Evolutionary conservation across 805 yeast species (phyloP), one percentile per base, ranked within the genome.

Genomic region (Candida adriatica): DNA sequence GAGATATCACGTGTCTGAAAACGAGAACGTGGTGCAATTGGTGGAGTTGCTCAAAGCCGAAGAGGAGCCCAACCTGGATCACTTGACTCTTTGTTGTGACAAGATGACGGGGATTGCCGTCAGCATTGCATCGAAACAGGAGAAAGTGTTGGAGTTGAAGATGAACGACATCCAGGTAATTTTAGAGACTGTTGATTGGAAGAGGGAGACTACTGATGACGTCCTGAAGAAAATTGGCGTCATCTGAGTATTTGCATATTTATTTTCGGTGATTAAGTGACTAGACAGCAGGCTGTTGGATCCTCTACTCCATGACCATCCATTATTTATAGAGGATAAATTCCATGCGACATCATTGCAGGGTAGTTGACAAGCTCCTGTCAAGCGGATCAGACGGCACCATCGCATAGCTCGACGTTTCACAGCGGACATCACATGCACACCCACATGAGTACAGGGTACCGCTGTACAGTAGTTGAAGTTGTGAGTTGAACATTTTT

Each of bases 141-240:
- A 26, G n/a, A 22, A 20, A 6, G 32, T 32, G 5, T 11, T 32
- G 14, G 37, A 33, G 13, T 27, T 32, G 29, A 42, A 32, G 16
- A 27, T 42, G 37, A 38, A 39, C 31, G 53, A 49, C 20, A 47
- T 49, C 16, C 51, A 49, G 26, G 31, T 45, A 8, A 56, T 55
- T 18, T 32, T 55, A 24, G 56, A 55, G 19, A 42, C 38, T 26
- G 56, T 56, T 6, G 61, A 56, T 36, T 56, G 61, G 61, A 49
- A 43, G 16, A 54, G 36, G 16, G 60, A 56, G 24, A 41, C 49
- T 8, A 49, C 60, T 0, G 60, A 56, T 36, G 60, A 56, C 27
- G 61, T 56, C 5, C 31, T 56, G 34, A 53, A 51, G 31, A 56
- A 56, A 34, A 54, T 56, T 30, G 58, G 58, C 14, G 58, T 55